phyloP scores from a whole-genome alignment of 495 filamentous ascomycete species.

The Tirmania nivea region DNA sequence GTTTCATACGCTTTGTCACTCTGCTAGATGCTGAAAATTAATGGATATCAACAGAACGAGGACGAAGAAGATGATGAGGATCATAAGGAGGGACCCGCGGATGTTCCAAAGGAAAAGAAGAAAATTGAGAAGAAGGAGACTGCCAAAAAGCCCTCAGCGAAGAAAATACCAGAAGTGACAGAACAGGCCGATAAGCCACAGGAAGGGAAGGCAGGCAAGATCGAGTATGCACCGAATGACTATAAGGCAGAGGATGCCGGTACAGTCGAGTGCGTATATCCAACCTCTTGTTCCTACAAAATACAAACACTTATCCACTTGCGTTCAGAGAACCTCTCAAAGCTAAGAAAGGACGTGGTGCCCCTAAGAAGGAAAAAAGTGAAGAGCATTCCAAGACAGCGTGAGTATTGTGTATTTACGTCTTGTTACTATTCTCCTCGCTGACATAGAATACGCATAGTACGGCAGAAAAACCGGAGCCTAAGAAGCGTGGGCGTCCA shows the following conservation, averaged over 20 bases:
- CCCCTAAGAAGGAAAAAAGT: neutral
- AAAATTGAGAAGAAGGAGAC: conserved; percentile 7
- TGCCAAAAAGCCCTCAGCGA: conserved; percentile 1
- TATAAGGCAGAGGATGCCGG: conserved; percentile 2
- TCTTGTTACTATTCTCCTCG: too few relatives aligned
- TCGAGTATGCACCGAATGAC: neutral
- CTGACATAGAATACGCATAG: too few relatives aligned
- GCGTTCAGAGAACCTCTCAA: neutral
- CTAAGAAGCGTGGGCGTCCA: conserved; percentile 12
- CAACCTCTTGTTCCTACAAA: conserved; percentile 4
- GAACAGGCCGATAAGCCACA: conserved; percentile 15
- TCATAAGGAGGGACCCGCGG: conserved; percentile 11
- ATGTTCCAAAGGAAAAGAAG: conserved; percentile 11
- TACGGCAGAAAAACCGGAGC: conserved; percentile 5
- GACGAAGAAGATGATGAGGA: conserved; percentile 5
- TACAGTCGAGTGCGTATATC: neutral
- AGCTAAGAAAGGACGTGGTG: neutral
- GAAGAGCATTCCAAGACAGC: neutral
- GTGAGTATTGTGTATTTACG: too few relatives aligned
- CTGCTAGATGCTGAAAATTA: neutral
- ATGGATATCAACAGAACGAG: neutral
- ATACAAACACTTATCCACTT: neutral
- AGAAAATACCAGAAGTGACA: conserved; percentile 1
- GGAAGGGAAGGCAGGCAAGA: conserved; percentile 14
- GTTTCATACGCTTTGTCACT: neutral